Percentiles rank a stretch among this genome's conserved stretches.
Conservation (phyloP, 2,329 filamentous ascomycete species). For the Pseudophaeomoniella oleicola region DNA sequence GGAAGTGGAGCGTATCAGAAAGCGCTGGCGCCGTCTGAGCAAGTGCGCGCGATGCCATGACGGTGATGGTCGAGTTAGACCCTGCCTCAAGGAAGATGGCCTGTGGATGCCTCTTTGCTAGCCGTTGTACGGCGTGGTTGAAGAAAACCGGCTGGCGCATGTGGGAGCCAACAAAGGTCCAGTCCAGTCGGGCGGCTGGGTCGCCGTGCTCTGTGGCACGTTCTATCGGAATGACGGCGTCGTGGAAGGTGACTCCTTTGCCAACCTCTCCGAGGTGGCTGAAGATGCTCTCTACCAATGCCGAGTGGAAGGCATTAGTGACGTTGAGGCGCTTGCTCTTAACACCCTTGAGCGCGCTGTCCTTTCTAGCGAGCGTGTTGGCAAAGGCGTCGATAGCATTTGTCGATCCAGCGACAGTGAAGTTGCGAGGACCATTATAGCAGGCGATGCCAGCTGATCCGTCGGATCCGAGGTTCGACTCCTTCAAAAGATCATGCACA, state of each 20-base stretch:
- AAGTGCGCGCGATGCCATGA: slow-evolving; percentile 18
- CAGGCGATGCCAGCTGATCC: slow-evolving; percentile 16
- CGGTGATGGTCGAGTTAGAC: slow-evolving; percentile 19
- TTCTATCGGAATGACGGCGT: slow-evolving; percentile 17
- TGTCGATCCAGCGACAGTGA: slow-evolving; percentile 17
- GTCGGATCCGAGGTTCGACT: slow-evolving; percentile 1
- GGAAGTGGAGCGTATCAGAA: slow-evolving; percentile 1
- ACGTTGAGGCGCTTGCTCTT: slow-evolving; percentile 26
- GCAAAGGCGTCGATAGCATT: slow-evolving; percentile 12
- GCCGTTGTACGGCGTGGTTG: slow-evolving; percentile 24
- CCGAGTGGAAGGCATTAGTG: slow-evolving; percentile 34
- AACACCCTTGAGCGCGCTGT: slow-evolving; percentile 5
- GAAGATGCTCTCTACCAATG: slow-evolving; percentile 22
- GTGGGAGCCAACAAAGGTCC: slow-evolving; percentile 17
- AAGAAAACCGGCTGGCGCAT: slow-evolving; percentile 31
- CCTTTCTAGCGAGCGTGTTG: slow-evolving; percentile 6
- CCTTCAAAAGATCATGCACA: slow-evolving; percentile 11
- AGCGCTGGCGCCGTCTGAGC: neutral
- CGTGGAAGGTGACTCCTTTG: slow-evolving; percentile 15
- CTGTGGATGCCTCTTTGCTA: slow-evolving; percentile 15
- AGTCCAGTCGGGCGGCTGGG: slow-evolving; percentile 1
- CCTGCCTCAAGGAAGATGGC: slow-evolving; percentile 29
- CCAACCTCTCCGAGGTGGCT: slow-evolving; percentile 13
- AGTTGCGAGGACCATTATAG: slow-evolving; percentile 17
- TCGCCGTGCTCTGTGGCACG: slow-evolving; percentile 4